phyloP scores from a whole-genome alignment of 805 yeast genomes.

The Saccharomycopsis olivae region DNA sequence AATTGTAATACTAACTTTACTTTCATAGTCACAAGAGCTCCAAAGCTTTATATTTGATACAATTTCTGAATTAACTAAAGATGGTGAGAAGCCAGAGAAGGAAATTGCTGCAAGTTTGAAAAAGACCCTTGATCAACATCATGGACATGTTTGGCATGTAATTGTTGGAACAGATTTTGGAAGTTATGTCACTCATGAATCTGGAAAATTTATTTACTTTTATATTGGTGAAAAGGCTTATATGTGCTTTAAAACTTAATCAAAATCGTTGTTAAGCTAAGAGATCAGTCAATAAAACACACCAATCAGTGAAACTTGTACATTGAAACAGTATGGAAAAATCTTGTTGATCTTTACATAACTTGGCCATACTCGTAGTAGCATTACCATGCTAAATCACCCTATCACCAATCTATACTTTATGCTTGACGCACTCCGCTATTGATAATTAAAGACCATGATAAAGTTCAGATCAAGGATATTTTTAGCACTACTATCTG shows the following conservation, averaged over 20 bases:
- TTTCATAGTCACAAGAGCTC: slow-evolving; percentile 31
- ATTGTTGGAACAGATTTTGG: slow-evolving; percentile 75
- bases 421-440: too few species aligned
- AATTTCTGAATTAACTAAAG: slow-evolving; percentile 34
- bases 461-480: too few species aligned
- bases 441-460: too few species aligned
- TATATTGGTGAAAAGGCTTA: slow-evolving; percentile 62
- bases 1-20: neutral
- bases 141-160: slow-evolving; percentile 74
- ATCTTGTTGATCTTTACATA: neutral
- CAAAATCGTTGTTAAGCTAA: neutral
- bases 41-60: slow-evolving; percentile 39
- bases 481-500: too few species aligned
- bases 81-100: slow-evolving; percentile 34
- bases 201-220: slow-evolving; percentile 60
- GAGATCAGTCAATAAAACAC: too few species aligned
- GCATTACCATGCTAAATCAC: too few species aligned
- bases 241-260: slow-evolving; percentile 48
- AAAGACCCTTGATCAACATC: slow-evolving; percentile 49
- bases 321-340: too few species aligned
- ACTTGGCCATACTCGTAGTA: too few species aligned
- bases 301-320: too few species aligned
- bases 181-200: slow-evolving; percentile 69
- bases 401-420: too few species aligned
- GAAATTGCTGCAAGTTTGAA: slow-evolving; percentile 60